These are phyloP conservation scores for Coniferiporia weirii DNA, from an alignment of 1,284 basidiomycete genomes.

Conservation along the genomic window DNA sequence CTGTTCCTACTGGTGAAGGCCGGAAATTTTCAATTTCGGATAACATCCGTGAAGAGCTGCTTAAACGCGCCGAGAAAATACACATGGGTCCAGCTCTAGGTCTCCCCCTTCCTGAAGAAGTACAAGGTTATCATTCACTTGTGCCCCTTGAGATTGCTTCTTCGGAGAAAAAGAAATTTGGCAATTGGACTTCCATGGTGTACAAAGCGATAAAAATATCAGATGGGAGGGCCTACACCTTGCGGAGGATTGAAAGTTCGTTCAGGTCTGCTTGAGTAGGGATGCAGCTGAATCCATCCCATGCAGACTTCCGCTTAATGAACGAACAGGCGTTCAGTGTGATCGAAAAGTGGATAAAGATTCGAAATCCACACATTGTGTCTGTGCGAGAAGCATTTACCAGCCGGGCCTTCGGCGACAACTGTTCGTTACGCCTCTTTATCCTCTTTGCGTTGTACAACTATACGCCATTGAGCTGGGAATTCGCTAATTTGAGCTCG, in stretches of 20 bases:
- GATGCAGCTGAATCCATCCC: neutral
- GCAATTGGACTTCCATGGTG: conserved; percentile 73
- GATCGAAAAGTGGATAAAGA: conserved; percentile 85
- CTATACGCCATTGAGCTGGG: neutral
- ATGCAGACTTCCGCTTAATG: conserved; percentile 75
- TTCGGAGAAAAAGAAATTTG: conserved; percentile 61
- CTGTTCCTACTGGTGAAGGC: conserved; percentile 48
- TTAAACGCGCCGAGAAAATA: conserved; percentile 74
- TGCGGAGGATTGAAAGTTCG: conserved; percentile 86
- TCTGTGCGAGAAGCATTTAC: conserved; percentile 92
- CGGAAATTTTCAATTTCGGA: conserved; percentile 67
- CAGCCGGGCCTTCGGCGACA: conserved; percentile 88
- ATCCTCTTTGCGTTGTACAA: neutral
- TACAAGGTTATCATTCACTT: conserved; percentile 89
- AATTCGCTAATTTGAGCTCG: conserved; percentile 6
- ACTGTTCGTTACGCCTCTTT: conserved; percentile 52
- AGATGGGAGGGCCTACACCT: conserved; percentile 76
- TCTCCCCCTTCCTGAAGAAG: conserved; percentile 74
- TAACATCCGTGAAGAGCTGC: conserved; percentile 73
- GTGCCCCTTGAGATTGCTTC: conserved; percentile 64
- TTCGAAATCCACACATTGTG: conserved; percentile 87
- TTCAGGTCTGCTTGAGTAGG: conserved; percentile 7
- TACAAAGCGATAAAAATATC: conserved; percentile 79
- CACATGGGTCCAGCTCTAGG: conserved; percentile 43
- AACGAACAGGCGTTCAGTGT: conserved; percentile 78